Conservation (phyloP, 2,329 filamentous ascomycete species). For the Seiridium unicorne region DNA sequence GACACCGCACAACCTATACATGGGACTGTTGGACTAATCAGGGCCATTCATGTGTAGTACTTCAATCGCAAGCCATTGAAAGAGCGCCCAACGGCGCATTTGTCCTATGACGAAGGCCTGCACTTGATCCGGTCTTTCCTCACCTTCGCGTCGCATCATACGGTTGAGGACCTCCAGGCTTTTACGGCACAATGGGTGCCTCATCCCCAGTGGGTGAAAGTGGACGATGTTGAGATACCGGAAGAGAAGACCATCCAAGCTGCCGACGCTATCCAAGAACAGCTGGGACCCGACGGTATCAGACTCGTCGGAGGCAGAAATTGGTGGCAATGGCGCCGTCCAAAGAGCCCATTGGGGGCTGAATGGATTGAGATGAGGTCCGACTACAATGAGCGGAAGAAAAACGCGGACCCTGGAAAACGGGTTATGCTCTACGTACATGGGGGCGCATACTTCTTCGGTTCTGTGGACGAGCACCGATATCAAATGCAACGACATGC, state of each 20-base stretch:
- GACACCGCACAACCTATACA: not conserved
- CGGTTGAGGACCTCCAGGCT: constrained; percentile 87
- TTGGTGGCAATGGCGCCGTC: constrained; percentile 88
- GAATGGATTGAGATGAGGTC: constrained; percentile 97
- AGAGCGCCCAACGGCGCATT: constrained; percentile 81
- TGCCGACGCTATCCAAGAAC: constrained; percentile 64
- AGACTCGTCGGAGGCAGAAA: constrained; percentile 73
- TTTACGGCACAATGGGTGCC: constrained; percentile 94
- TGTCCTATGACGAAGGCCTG: constrained; percentile 92
- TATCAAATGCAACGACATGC: constrained; percentile 98
- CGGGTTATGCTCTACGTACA: constrained; percentile 93
- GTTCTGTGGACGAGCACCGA: constrained; percentile 93
- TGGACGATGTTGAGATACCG: constrained; percentile 67
- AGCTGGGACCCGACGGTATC: constrained; percentile 77
- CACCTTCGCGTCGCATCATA: constrained; percentile 79
- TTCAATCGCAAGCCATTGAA: constrained; percentile 73
- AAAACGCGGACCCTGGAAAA: constrained; percentile 56
- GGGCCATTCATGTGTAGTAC: constrained; percentile 56
- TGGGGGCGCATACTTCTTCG: constrained; percentile 93
- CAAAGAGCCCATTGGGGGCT: constrained; percentile 65
- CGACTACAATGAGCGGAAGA: constrained; percentile 72
- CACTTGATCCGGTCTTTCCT: constrained; percentile 86
- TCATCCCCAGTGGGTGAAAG: constrained; percentile 81
- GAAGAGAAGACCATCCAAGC: constrained; percentile 62
- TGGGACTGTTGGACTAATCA: not conserved